Base-by-base conservation (phyloP, 148 eudicot genomes). In the Simmondsia chinensis region DNA sequence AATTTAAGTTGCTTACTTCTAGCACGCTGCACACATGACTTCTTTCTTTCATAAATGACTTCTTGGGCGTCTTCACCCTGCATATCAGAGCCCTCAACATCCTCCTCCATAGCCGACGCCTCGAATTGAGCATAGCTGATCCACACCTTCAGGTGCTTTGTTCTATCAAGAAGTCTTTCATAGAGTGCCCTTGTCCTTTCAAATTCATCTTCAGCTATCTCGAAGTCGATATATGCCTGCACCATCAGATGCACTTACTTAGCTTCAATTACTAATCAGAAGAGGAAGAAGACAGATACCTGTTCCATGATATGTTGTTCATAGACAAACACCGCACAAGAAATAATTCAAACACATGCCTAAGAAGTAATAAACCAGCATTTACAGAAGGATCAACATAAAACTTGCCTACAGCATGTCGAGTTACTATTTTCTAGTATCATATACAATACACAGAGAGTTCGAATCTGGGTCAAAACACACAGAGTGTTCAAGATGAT, bases 141-240 rank as follows among this genome's bases (percentile, higher is more conserved):
- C 97, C 97, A 84, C 18, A 89, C 97, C 69, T 89, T 89, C 55
- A 89, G 50, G 59, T 89, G 95, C 47, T 89, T 85, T 5, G 97
- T 89, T 20, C 95, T 77, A 48, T 89, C 79, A 26, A 89, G 68
- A 44, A 89, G 88, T 53, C 97, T 85, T 66, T 85, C 94, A 70
- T 89, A 89, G 24, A 89, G 74, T 18, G 72, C 82, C 59, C 95
- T 78, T 3, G 97, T 82, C 69, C 82, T 76, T 43, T 85, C 88
- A 60, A 60, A 81, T 35, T 85, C 97, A 20, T 56, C 54, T 54
- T 82, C 88, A 32, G 75, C 71, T 41, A 89, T 79, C 65, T 89
- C 97, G 59, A 89, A 89, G 62, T 89, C 97, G 31, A 85, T 82
- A 47, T 89, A 85, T 34, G 88, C 93, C 97, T 89, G 76, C 31